A percentile compares a stretch with the other conserved stretches of the same genome.
These are phyloP conservation scores for Barnettozyma hawaiiensis DNA, from an alignment of 1,139 yeast genomes.

Conservation along the genomic window DNA sequence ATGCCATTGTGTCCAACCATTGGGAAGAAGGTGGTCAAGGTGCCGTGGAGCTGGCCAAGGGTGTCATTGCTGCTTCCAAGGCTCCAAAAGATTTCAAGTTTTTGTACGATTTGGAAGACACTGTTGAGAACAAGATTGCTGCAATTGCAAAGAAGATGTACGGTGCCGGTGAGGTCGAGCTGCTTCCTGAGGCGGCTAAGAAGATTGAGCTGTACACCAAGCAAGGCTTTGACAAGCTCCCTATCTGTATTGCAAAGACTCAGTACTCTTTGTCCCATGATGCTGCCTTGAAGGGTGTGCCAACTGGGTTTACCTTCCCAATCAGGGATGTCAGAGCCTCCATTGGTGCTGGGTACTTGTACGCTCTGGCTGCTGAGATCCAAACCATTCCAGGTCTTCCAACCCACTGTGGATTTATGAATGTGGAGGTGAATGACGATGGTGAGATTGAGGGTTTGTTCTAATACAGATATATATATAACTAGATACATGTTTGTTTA, in stretches of 20 bases:
- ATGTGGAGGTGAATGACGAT: conserved; percentile 71
- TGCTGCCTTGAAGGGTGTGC: conserved; percentile 74
- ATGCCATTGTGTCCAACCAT: conserved; percentile 91
- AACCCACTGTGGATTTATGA: conserved; percentile 80
- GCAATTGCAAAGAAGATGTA: conserved; percentile 87
- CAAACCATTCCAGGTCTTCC: conserved; percentile 84
- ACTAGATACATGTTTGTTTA: neutral
- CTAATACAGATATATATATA: conserved; percentile 25
- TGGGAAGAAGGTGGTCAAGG: conserved; percentile 99
- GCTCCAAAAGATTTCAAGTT: conserved; percentile 54
- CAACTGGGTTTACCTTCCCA: conserved; percentile 72
- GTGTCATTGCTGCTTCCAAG: conserved; percentile 72
- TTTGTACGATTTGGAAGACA: conserved; percentile 63
- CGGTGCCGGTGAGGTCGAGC: conserved; percentile 88
- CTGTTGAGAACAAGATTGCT: conserved; percentile 79
- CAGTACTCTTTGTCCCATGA: conserved; percentile 81
- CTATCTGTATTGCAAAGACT: conserved; percentile 79
- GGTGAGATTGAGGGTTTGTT: conserved; percentile 79
- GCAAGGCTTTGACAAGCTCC: conserved; percentile 71
- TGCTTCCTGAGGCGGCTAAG: conserved; percentile 72
- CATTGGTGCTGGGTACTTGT: conserved; percentile 79
- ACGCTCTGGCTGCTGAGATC: conserved; percentile 78
- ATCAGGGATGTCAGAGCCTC: conserved; percentile 76
- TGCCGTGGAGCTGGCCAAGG: conserved; percentile 81
- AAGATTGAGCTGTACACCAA: conserved; percentile 60